phyloP scores from a whole-genome alignment of 1,284 basidiomycete genomes.

The Puccinia triticina region DNA sequence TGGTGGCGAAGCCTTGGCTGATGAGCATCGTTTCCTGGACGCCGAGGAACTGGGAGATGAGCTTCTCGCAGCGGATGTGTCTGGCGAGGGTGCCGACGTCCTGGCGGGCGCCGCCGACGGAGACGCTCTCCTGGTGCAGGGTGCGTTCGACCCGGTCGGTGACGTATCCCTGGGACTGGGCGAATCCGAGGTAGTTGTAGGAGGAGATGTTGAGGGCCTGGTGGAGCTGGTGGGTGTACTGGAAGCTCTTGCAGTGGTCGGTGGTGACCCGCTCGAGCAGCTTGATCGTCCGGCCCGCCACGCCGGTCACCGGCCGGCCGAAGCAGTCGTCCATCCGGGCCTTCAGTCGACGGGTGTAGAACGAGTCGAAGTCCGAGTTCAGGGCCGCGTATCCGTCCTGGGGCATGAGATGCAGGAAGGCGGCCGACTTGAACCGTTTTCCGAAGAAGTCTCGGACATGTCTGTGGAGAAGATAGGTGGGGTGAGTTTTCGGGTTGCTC shows the following conservation, averaged over 20 bases:
- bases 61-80: slow-evolving; percentile 78
- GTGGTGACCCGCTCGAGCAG: slow-evolving; percentile 81
- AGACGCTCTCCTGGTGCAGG: slow-evolving; percentile 67
- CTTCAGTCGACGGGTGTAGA: slow-evolving; percentile 96
- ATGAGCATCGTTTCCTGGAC: slow-evolving; percentile 84
- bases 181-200: slow-evolving; percentile 99
- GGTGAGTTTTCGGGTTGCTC: slow-evolving; percentile 59
- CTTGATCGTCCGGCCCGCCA: slow-evolving; percentile 89
- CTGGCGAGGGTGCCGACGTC: slow-evolving; percentile 83
- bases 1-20: slow-evolving; percentile 98
- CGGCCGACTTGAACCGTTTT: slow-evolving; percentile 74
- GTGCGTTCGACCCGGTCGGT: slow-evolving; percentile 80
- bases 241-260: slow-evolving; percentile 80
- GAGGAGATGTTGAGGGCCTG: slow-evolving; percentile 94
- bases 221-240: slow-evolving; percentile 77
- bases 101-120: slow-evolving; percentile 74
- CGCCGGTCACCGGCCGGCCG: slow-evolving; percentile 87
- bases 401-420: slow-evolving; percentile 80
- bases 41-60: slow-evolving; percentile 87
- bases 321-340: slow-evolving; percentile 94
- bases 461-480: slow-evolving; percentile 68
- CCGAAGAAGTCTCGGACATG: slow-evolving; percentile 95
- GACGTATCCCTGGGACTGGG: slow-evolving; percentile 87
- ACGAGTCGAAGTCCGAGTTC: slow-evolving; percentile 98
- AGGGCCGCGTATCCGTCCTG: slow-evolving; percentile 88